Conservation (phyloP, 2,329 filamentous ascomycete genomes). For the Trichothecium roseum region DNA sequence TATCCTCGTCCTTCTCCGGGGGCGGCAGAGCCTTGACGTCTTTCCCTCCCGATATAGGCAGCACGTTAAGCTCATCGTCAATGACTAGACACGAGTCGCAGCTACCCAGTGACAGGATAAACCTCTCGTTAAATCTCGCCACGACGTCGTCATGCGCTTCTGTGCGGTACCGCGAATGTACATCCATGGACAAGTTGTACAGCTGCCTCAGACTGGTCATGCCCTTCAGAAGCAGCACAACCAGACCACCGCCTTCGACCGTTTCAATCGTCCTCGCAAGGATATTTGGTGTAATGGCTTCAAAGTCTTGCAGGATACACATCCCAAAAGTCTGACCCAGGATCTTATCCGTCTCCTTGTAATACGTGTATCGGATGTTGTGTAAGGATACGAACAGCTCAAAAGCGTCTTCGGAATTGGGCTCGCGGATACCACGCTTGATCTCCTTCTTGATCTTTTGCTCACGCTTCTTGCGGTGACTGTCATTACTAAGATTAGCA, state of each 20-base stretch:
- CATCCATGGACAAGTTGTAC: slow-evolving; percentile 95
- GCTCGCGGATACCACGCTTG: slow-evolving; percentile 85
- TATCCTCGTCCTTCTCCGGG: slow-evolving; percentile 61
- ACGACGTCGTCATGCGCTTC: slow-evolving; percentile 94
- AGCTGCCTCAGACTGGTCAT: slow-evolving; percentile 97
- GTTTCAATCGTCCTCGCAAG: slow-evolving; percentile 93
- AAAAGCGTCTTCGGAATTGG: slow-evolving; percentile 89
- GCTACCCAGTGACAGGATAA: slow-evolving; percentile 88
- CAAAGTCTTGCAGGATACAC: slow-evolving; percentile 97
- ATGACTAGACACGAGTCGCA: slow-evolving; percentile 93
- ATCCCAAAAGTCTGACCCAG: slow-evolving; percentile 96
- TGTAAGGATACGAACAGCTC: slow-evolving; percentile 94
- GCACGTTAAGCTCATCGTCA: slow-evolving; percentile 93
- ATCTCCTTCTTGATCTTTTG: slow-evolving; percentile 98
- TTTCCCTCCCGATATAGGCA: slow-evolving; percentile 94
- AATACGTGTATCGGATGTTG: slow-evolving; percentile 98
- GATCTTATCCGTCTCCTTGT: slow-evolving; percentile 99
- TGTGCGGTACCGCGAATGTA: slow-evolving; percentile 91
- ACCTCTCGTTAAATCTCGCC: slow-evolving; percentile 94
- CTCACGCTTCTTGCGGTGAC: slow-evolving; percentile 96
- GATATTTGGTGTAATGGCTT: slow-evolving; percentile 94
- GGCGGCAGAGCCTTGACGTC: slow-evolving; percentile 74
- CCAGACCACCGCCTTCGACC: slow-evolving; percentile 89
- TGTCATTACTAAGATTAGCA: slow-evolving; percentile 12
- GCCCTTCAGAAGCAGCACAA: slow-evolving; percentile 83